Evolutionary conservation across 805 yeast species (phyloP).

Genomic region (Saturnispora saitoi): DNA sequence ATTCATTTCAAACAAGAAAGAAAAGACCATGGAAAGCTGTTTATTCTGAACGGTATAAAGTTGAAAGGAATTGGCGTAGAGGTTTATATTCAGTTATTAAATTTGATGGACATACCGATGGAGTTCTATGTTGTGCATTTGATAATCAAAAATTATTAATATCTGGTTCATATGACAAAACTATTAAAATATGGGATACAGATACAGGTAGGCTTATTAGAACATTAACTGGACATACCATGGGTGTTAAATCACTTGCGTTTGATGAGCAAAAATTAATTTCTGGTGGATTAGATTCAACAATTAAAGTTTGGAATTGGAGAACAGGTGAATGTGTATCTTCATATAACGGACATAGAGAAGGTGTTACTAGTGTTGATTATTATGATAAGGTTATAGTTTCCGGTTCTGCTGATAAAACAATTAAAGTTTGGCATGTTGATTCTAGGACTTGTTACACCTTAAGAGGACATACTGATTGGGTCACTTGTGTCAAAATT

Average conservation of each 20-base stretch:
- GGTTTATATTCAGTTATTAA: constrained; percentile 58
- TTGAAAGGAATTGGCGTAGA: constrained; percentile 91
- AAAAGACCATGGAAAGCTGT: constrained; percentile 94
- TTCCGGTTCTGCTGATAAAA: constrained; percentile 86
- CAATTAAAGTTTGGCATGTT: constrained; percentile 94
- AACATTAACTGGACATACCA: constrained; percentile 79
- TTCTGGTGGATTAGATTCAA: constrained; percentile 85
- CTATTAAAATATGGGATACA: constrained; percentile 89
- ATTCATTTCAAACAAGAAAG: constrained; percentile 21
- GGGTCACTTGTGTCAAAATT: constrained; percentile 85
- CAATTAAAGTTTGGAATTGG: constrained; percentile 94
- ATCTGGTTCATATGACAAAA: constrained; percentile 88
- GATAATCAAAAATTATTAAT: constrained; percentile 65
- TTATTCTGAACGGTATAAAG: constrained; percentile 80
- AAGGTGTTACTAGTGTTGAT: constrained; percentile 78
- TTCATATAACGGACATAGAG: constrained; percentile 88
- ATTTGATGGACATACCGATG: constrained; percentile 79
- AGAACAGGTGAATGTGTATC: constrained; percentile 90
- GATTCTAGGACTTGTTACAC: constrained; percentile 89
- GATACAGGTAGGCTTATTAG: constrained; percentile 68
- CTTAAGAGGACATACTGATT: constrained; percentile 83
- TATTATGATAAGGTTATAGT: constrained; percentile 74
- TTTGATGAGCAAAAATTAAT: constrained; percentile 86
- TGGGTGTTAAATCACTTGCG: constrained; percentile 76
- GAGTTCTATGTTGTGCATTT: constrained; percentile 81